Base-by-base conservation (phyloP, 805 yeast genomes). In the Candida morakotiae region DNA sequence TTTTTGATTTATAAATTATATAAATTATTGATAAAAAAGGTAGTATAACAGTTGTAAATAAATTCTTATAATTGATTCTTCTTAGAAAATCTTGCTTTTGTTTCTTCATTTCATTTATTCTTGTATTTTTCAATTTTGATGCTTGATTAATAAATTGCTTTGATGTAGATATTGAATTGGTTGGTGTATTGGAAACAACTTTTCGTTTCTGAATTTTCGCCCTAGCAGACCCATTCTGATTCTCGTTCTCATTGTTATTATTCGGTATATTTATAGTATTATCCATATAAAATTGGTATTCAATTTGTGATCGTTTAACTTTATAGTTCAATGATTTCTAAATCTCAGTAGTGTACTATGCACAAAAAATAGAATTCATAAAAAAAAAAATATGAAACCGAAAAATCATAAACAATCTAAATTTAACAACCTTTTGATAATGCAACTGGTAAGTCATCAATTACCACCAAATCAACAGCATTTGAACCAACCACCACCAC, bases 51-150 rank as follows among this genome's bases (percentile, higher is more conserved):
- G 58, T 64, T 1, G 68, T 49, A 9, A 56, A 40, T 4, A 65
- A 51, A 25, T 62, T 51, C 16, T 48, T 46, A 43, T 64, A 66
- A 51, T 67, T 63, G 43, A 65, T 60, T 20, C 72, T 49, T 15
- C 46, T 54, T 15, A 67, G 45, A 15, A 67, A 48, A 43, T 64
- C 68, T 25, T 64, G 52, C 39, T 55, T 65, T 5, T 62, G 52
- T 39, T 58, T 60, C 31, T 56, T 52, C 43, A 64, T 60, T 28
- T 55, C 64, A 28, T 63, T 55, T 37, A 63, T 52, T 33, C 58
- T 60, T 19, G 61, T 54, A 29, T 46, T 56, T 40, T 52, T 58
- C 16, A 56, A 33, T 16, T 49, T 51, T 9, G 53, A 42, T 3
- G 60, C 62, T 24, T 56, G 60, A 31, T 43, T 44, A 7, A 51